These are phyloP conservation scores for Entomortierella parvispora DNA, from an alignment of 192 early-diverging fungal genomes.

Conservation along the genomic window DNA sequence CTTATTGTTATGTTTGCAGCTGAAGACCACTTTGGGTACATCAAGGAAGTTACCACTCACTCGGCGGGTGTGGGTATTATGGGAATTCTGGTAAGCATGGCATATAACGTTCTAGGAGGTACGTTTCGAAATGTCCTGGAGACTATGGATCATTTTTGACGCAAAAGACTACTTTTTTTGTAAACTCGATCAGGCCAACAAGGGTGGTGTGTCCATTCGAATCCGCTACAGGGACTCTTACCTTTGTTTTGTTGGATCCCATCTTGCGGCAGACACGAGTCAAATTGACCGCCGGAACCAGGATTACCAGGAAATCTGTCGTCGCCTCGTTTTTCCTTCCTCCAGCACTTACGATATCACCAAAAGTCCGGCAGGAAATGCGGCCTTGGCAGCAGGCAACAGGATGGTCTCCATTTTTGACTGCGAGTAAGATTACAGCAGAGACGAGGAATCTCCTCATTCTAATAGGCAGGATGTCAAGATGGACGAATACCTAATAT, in stretches of 20 bases:
- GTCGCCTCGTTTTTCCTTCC: constrained; percentile 70
- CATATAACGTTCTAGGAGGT: too few species aligned
- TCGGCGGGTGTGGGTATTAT: constrained; percentile 87
- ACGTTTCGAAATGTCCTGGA: too few species aligned
- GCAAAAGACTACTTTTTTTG: not conserved
- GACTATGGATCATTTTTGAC: not conserved
- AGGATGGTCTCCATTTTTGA: constrained; percentile 68
- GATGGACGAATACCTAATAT: not conserved
- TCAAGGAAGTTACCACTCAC: constrained; percentile 73
- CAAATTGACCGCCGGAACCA: constrained; percentile 87
- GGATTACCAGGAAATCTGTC: constrained; percentile 88
- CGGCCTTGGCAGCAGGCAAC: constrained; percentile 9
- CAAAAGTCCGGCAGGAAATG: constrained; percentile 38
- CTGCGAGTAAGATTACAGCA: constrained; percentile 61
- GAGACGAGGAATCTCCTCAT: too few species aligned
- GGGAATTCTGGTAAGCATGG: constrained; percentile 71
- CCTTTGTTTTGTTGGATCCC: constrained; percentile 88
- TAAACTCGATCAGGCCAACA: constrained; percentile 77
- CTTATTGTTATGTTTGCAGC: constrained; percentile 85
- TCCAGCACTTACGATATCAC: constrained; percentile 34
- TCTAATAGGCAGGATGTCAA: too few species aligned
- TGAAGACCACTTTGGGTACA: constrained; percentile 53
- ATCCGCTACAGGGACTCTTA: constrained; percentile 82
- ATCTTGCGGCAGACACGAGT: constrained; percentile 87
- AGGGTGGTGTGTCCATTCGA: constrained; percentile 90